These are phyloP conservation scores for Umbellularia californica DNA, from an alignment of 164 flowering plant species.

Conservation along the genomic window DNA sequence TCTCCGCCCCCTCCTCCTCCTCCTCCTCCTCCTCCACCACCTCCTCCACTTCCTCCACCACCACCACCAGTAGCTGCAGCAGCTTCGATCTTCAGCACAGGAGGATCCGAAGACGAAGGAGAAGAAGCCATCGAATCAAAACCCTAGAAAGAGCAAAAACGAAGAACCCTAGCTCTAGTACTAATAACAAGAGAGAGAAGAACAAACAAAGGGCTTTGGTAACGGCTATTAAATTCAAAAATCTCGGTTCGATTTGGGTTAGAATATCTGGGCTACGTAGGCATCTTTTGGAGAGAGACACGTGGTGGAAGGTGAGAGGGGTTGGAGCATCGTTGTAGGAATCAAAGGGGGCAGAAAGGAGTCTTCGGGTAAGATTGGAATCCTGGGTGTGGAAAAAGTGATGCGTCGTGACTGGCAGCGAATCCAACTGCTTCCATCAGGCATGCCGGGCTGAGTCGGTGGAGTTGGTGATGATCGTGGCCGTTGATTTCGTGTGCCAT, in stretches of 20 bases:
- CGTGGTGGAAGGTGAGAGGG: neutral
- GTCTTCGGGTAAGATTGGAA: neutral
- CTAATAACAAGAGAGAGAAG: neutral
- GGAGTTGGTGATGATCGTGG: neutral
- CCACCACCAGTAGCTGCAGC: conserved; percentile 11
- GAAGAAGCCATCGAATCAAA: conserved; percentile 44
- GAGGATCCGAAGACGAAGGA: conserved; percentile 36
- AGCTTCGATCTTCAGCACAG: conserved; percentile 35
- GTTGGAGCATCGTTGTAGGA: neutral
- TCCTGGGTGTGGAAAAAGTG: too few relatives aligned
- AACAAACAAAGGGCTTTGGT: neutral
- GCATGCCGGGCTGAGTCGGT: neutral
- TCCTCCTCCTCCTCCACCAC: conserved; percentile 29
- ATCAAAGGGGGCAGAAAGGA: neutral
- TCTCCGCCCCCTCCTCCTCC: conserved; percentile 38
- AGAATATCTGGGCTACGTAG: neutral
- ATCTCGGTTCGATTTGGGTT: neutral
- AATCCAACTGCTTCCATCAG: neutral
- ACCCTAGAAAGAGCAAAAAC: neutral
- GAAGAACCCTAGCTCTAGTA: neutral
- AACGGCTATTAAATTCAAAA: neutral
- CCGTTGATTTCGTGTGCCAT: neutral
- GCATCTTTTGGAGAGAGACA: neutral
- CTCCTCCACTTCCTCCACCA: conserved; percentile 32
- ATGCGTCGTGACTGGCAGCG: neutral